Base-by-base conservation (phyloP, 805 yeast genomes). In the Candida arabinofermentans region DNA sequence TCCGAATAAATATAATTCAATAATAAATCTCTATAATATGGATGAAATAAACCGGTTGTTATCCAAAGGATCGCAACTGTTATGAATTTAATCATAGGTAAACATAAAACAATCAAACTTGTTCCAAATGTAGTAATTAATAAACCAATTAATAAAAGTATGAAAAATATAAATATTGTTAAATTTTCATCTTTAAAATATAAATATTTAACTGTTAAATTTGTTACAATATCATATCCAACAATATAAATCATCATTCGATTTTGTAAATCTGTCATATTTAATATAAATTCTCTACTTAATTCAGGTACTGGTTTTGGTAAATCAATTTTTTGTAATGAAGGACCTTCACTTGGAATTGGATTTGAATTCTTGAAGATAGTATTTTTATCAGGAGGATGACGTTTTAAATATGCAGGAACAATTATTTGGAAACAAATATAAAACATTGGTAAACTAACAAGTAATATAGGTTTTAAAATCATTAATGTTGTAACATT, bases 201-300 rank as follows among this genome's bases (percentile, higher is more conserved):
- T 1, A 83, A 76, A 58, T 80, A 79, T 42, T 75, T 78, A 17
- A 67, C 63, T 24, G 84, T 66, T 33, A 75, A 42, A 50, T 68
- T 62, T 17, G 71, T 66, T 4, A 77, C 38, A 18, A 70, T 69
- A 61, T 88, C 91, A 71, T 81, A 87, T 0, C 69, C 62, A 10
- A 66, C 59, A 8, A 83, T 80, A 58, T 82, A 86, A 12, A 80
- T 54, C 24, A 81, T 56, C 86, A 85, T 81, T 54, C 80, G 83
- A 57, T 88, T 88, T 56, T 88, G 96, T 44, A 87, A 67, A 65
- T 88, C 96, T 1, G 95, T 86, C 53, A 86, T 67, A 57, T 88
- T 88, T 42, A 87, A 57, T 17, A 83, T 62, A 56, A 87, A 88
- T 57, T 88, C 96, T 41, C 85, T 70, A 24, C 90, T 81, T 37